These are phyloP conservation scores for Funneliformis mosseae DNA, from an alignment of 192 early-diverging fungal species.

Conservation along the genomic window DNA sequence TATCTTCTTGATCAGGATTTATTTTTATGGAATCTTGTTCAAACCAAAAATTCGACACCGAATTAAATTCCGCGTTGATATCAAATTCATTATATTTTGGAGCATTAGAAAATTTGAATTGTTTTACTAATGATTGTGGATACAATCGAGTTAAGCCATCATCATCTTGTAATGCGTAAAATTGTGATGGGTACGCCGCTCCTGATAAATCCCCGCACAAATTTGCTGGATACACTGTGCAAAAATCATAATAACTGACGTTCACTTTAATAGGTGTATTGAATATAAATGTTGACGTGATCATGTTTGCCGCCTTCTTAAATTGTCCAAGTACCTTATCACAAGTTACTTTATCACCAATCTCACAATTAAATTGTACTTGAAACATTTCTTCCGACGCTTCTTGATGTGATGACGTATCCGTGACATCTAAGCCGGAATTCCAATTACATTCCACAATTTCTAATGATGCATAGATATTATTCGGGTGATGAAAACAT, in stretches of 20 bases:
- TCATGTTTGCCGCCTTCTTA: not conserved
- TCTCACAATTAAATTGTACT: not conserved
- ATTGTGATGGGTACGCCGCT: slow-evolving; percentile 39
- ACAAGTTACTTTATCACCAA: not conserved
- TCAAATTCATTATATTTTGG: slow-evolving; percentile 39
- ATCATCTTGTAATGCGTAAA: slow-evolving; percentile 37
- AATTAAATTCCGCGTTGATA: slow-evolving; percentile 44
- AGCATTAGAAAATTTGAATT: slow-evolving; percentile 29
- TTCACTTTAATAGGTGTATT: not conserved
- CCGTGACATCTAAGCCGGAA: not conserved
- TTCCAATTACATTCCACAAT: not conserved
- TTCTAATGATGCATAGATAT: not conserved
- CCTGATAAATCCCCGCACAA: not conserved
- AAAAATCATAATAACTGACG: not conserved
- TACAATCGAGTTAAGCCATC: slow-evolving; percentile 44
- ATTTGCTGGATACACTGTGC: not conserved
- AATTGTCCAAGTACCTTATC: not conserved
- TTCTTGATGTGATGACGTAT: not conserved
- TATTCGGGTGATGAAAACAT: not conserved
- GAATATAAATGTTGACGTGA: not conserved
- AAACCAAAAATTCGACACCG: slow-evolving; percentile 39
- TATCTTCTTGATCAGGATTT: slow-evolving; percentile 36
- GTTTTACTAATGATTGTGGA: slow-evolving; percentile 46
- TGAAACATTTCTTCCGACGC: not conserved
- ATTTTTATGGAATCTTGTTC: slow-evolving; percentile 19